Base-by-base conservation (phyloP, 2,329 filamentous ascomycete species). In the Chaetothyriales sp. region DNA sequence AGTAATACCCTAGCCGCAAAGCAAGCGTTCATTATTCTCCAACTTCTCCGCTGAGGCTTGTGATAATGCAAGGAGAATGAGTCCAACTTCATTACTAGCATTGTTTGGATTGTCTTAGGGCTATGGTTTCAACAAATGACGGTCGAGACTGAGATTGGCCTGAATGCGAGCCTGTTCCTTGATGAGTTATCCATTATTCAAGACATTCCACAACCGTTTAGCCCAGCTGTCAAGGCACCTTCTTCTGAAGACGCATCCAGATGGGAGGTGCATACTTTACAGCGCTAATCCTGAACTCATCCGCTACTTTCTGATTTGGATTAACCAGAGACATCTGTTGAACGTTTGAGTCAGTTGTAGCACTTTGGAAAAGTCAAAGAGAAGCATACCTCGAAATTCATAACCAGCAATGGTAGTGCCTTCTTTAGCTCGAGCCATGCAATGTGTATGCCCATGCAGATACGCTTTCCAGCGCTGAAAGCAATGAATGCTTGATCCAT, bases 401-500 rank as follows among this genome's bases (percentile, higher is more conserved):
- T 45, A 15, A 55, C 18, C 18, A 55, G 13, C 20, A 46, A 13
- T 5, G 53, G 44, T 44, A 55, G 13, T 5, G 29, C 33, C 53
- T 53, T 55, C 19, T 53, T 53, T 15, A 55, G 18, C 51, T 53
- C 51, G 19, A 55, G 9, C 51, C 44, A 51, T n/a, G 47, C 48
- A 29, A 56, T 51, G 25, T 56, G 44, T 13, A 43, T 29, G 9
- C 54, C 54, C 15, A 51, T 51, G 40, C 54, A 56, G 13, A 44
- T 51, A 15, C 51, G 40, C 19, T 44, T 47, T 3, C 54, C 54
- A 9, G 44, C 44, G 43, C 54, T 49, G 47, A 56, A 56, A 13
- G 48, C 45, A 13, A 56, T 33, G 29, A 54, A 50, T 9, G 46
- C 22, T 18, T 47, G 48, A 18, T 60, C 58, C 58, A 60, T 60